Conservation (phyloP, 2,329 filamentous ascomycete species). For the Fusarium sp. region DNA sequence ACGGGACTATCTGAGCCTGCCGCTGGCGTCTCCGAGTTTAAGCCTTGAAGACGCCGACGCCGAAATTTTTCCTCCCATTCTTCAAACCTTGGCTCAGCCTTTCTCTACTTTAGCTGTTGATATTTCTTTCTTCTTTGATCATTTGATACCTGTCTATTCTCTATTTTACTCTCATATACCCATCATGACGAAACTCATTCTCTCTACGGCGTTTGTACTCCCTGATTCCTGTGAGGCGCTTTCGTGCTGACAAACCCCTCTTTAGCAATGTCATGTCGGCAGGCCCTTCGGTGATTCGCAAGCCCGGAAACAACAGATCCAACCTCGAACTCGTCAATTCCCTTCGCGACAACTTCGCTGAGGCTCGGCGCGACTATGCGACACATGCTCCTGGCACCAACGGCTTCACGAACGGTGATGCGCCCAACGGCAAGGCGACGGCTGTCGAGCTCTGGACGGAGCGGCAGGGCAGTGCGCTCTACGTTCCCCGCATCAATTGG, state of each 20-base stretch:
- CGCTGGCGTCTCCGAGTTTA: constrained; percentile 40
- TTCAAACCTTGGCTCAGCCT: constrained; percentile 11
- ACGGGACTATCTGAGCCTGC: constrained; percentile 35
- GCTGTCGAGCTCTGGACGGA: constrained; percentile 74
- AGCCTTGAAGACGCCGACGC: constrained; percentile 36
- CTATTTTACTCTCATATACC: not conserved
- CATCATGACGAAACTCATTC: constrained; percentile 80
- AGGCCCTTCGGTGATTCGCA: constrained; percentile 85
- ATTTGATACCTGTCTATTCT: not conserved
- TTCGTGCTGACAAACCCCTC: constrained; percentile 40
- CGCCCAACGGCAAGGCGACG: constrained; percentile 35
- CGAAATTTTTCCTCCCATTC: constrained; percentile 36
- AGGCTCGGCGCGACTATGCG: constrained; percentile 74
- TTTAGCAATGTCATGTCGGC: constrained; percentile 84
- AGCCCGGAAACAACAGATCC: constrained; percentile 79
- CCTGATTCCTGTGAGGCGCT: constrained; percentile 17
- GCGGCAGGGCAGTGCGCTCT: constrained; percentile 70
- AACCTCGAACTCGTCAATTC: constrained; percentile 94
- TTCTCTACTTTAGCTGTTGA: constrained; percentile 11
- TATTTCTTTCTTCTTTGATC: constrained; percentile 6
- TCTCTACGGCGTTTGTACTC: constrained; percentile 82
- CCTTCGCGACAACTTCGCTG: constrained; percentile 83
- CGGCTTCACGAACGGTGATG: constrained; percentile 49
- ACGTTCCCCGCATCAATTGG: constrained; percentile 83
- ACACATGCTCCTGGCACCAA: constrained; percentile 45